phyloP scores from a whole-genome alignment of 306 rosid species.

The Pyrus pyrifolia region DNA sequence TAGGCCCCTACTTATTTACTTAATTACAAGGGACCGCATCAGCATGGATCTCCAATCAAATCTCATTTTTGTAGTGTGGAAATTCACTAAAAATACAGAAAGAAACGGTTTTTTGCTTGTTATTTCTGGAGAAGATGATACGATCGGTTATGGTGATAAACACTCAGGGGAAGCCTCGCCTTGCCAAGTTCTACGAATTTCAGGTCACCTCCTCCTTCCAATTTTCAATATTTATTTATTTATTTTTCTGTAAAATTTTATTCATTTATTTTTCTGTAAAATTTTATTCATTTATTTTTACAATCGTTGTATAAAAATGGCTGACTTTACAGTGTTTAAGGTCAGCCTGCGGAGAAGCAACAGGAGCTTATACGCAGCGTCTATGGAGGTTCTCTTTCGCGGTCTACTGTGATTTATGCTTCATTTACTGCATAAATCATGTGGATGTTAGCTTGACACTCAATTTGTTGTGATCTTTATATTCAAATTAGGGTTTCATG shows the following conservation, averaged over 20 bases:
- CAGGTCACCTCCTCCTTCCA: slow-evolving; percentile 36
- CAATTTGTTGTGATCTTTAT: background rate
- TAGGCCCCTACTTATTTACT: background rate
- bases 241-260: background rate
- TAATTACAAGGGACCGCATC: background rate
- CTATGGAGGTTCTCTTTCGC: slow-evolving; percentile 54
- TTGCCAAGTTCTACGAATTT: slow-evolving; percentile 77
- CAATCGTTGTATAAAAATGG: background rate
- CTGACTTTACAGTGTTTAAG: slow-evolving; percentile 23
- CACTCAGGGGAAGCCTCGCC: slow-evolving; percentile 92
- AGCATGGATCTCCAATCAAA: background rate
- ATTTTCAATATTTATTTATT: background rate
- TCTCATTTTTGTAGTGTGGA: background rate
- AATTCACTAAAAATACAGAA: background rate
- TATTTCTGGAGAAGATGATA: slow-evolving; percentile 41
- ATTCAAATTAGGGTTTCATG: background rate
- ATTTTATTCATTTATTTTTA: background rate
- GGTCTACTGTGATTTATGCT: background rate
- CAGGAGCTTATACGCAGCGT: slow-evolving; percentile 82
- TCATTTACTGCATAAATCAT: background rate
- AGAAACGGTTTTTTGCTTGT: too few species aligned
- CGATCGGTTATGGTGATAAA: slow-evolving; percentile 79
- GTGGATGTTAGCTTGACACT: background rate
- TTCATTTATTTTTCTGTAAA: background rate
- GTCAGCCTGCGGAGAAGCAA: slow-evolving; percentile 79